Evolutionary conservation across 306 rosid genomes (phyloP), one percentile per base, ranked within the genome.

Genomic region (Macrotyloma uniflorum): DNA sequence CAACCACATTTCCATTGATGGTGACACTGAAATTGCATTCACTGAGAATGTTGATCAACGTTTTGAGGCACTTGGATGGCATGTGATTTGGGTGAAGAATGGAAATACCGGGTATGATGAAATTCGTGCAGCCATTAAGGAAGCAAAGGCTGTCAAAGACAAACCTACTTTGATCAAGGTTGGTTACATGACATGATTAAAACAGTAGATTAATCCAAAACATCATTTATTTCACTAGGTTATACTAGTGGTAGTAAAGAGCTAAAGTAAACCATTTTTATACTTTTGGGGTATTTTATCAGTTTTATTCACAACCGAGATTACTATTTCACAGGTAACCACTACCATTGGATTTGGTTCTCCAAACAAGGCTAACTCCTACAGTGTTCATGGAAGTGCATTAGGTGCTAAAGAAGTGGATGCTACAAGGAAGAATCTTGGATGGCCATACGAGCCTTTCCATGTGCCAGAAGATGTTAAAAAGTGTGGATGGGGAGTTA

Each of bases 391-490:
- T 23, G 97, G 99, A 67, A 86, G 90, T 76, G 99, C 99, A 71
- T 79, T 96, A 63, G 99, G 99, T 80, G 83, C 94, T 68, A 93
- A 96, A 85, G 99, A 96, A 91, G 98, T 96, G 38, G 99, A 93
- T 76, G 99, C 99, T 14, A 96, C 98, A 11, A 87, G 99, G 88
- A 63, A 93, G 93, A 96, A 93, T 86, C 94, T 96, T 68, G 98
- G 93, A 79, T 96, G 99, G 99, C 99, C 99, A 78, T 90, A 59
- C 63, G 99, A 96, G 80, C 98, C 99, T 40, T 96, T 96, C 97
- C 99, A 96, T 40, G 99, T 93, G 62, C 98, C 99, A 12, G 98
- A 96, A 83, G 99, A 96, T 72, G 97, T 96, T 64, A 93, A 93
- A 72, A 86, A 86, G 99, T 91, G 85, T 73, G 89, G 55, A 87